Conservation (phyloP, 1,284 basidiomycete species). For the Kalmanozyma brasiliensis region DNA sequence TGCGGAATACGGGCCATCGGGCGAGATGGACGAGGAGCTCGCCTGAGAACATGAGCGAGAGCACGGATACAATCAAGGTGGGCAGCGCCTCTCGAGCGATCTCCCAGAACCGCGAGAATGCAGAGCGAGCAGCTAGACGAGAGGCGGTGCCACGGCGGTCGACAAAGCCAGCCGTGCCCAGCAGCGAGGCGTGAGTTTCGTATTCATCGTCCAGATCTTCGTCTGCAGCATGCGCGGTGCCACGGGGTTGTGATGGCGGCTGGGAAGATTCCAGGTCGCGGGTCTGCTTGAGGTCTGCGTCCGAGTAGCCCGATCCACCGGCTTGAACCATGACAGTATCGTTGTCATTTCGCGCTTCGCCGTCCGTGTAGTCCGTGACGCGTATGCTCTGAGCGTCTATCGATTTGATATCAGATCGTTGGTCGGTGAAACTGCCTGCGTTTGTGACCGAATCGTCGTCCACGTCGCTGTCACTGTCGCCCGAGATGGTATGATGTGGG, state of each 20-base stretch:
- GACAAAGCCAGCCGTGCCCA: slow-evolving; percentile 37
- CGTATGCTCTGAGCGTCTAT: slow-evolving; percentile 12
- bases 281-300: slow-evolving; percentile 10
- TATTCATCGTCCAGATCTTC: slow-evolving; percentile 36
- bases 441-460: slow-evolving; percentile 32
- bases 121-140: slow-evolving; percentile 25
- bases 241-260: slow-evolving; percentile 5
- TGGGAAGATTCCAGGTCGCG: slow-evolving; percentile 21
- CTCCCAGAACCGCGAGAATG: slow-evolving; percentile 50
- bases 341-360: slow-evolving; percentile 29
- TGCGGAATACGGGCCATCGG: slow-evolving; percentile 85
- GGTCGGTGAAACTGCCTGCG: slow-evolving; percentile 24
- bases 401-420: slow-evolving; percentile 11
- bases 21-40: slow-evolving; percentile 86
- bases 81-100: slow-evolving; percentile 69
- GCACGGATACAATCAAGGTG: slow-evolving; percentile 69
- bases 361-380: slow-evolving; percentile 18
- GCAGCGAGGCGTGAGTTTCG: slow-evolving; percentile 36
- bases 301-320: slow-evolving; percentile 27
- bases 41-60: slow-evolving; percentile 81
- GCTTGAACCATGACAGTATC: slow-evolving; percentile 20
- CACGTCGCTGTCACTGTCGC: slow-evolving; percentile 20
- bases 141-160: slow-evolving; percentile 46
- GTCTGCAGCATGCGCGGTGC: slow-evolving; percentile 1
- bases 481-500: slow-evolving; percentile 33